Evolutionary conservation across 345 rosid genomes (phyloP), one percentile per base, ranked within the genome.

Genomic region (Acer negundo): DNA sequence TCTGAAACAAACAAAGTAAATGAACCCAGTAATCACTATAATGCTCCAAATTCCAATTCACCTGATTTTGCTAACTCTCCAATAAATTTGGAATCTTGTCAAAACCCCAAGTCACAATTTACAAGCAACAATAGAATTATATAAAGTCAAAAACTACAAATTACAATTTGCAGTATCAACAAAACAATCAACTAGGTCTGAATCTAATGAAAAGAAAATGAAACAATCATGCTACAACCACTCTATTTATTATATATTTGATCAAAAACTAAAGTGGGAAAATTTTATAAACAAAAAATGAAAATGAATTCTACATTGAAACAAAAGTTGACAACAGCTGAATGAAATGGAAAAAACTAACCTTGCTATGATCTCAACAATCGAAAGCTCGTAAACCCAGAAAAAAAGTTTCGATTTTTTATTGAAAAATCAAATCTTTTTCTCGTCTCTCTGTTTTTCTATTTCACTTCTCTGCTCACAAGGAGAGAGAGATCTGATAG

Each of bases 401-500:
- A 59, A n/a, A 22, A 58, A 59, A 59, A 6, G 26, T 7, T 59
- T 24, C 63, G 26, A 59, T 20, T 59, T 19, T 22, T 2, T 0
- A 59, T 59, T n/a, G 4, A 59, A 59, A 59, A 59, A 59, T 20
- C 63, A 22, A 59, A 20, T 1, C 63, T 59, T 59, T 59, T 59
- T 9, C 2, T 22, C 20, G 26, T n/a, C 26, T 20, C 7, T 10
- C 26, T n/a, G 62, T 0, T 58, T 58, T 58, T 59, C 63, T n/a
- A 1, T 59, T 59, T 59, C 63, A 59, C 63, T 59, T 59, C 58
- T 13, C 55, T 13, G 55, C 55, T 49, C 15, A 7, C 9, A 56
- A 56, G 23, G 62, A n/a, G 44, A 7, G 66, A 72, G 38, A 72
- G 75, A 72, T 72, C 66, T 38, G 67, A 10, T 0, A 15, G 23